These are phyloP conservation scores for Epichloe sibirici DNA, from an alignment of 2,329 filamentous ascomycete species.

Conservation along the genomic window DNA sequence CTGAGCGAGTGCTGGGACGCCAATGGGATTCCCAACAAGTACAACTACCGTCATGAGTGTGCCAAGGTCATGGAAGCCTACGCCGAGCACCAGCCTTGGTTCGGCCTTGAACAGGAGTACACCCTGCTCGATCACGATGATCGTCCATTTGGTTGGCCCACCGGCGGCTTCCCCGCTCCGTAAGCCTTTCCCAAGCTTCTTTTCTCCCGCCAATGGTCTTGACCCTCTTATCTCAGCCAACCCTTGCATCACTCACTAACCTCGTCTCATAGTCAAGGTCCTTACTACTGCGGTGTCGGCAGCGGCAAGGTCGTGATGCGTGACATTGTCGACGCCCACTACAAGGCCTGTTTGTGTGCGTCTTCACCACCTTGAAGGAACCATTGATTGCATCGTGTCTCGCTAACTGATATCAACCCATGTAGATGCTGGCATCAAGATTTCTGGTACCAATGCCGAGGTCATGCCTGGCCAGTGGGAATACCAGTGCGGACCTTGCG, in stretches of 20 bases:
- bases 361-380: neutral
- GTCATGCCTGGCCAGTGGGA: conserved; percentile 89
- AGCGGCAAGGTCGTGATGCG: conserved; percentile 95
- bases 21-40: conserved; percentile 94
- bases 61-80: conserved; percentile 82
- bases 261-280: conserved; percentile 22
- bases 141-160: conserved; percentile 67
- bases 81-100: conserved; percentile 79
- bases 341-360: conserved; percentile 54
- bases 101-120: conserved; percentile 97
- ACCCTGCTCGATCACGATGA: conserved; percentile 63
- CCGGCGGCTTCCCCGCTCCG: conserved; percentile 75
- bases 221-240: too few species aligned
- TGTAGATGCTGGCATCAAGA: conserved; percentile 65
- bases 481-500: conserved; percentile 88
- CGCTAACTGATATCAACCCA: neutral
- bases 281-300: conserved; percentile 74
- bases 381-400: too few species aligned
- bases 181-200: conserved; percentile 9
- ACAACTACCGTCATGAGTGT: conserved; percentile 92
- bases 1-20: conserved; percentile 90
- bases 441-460: conserved; percentile 97
- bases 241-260: neutral
- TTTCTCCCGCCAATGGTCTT: neutral
- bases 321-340: conserved; percentile 74